These are phyloP conservation scores for Draba incana DNA, from an alignment of 345 rosid genomes.

Conservation along the genomic window DNA sequence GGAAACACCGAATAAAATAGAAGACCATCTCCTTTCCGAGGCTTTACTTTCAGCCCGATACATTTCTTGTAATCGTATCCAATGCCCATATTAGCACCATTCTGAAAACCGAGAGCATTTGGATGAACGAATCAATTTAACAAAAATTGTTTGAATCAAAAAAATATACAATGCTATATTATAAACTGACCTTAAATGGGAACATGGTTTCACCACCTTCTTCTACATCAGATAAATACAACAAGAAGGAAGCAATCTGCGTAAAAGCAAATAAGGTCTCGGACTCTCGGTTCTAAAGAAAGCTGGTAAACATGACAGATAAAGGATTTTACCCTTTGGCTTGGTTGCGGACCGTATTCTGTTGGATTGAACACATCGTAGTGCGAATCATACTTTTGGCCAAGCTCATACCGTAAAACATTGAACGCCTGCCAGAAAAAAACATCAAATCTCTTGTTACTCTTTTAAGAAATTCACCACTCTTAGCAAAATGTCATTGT, in stretches of 20 bases:
- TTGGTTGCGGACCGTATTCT: constrained; percentile 79
- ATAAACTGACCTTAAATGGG: constrained; percentile 64
- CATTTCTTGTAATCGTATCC: constrained; percentile 69
- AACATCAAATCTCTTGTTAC: constrained; percentile 29
- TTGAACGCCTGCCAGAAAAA: constrained; percentile 81
- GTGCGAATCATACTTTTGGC: constrained; percentile 90
- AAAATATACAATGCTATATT: constrained; percentile 21
- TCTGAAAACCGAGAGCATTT: constrained; percentile 41
- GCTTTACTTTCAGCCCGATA: constrained; percentile 73
- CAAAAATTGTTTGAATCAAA: background rate
- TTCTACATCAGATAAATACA: constrained; percentile 72
- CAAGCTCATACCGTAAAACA: constrained; percentile 77
- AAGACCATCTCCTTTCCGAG: constrained; percentile 74
- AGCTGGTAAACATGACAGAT: background rate
- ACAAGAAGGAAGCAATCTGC: constrained; percentile 69
- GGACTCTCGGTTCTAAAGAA: background rate
- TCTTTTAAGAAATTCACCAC: constrained; percentile 8
- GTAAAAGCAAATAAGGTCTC: constrained; percentile 23
- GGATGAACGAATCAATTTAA: constrained; percentile 1
- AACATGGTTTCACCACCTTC: constrained; percentile 90
- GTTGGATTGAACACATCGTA: constrained; percentile 80
- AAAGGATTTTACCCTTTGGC: constrained; percentile 66
- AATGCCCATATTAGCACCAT: constrained; percentile 43
- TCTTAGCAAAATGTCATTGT: constrained; percentile 7
- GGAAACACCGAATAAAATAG: constrained; percentile 62